Evolutionary conservation across 2,329 filamentous ascomycete species (phyloP).

Genomic region (Fusarium stilboides): DNA sequence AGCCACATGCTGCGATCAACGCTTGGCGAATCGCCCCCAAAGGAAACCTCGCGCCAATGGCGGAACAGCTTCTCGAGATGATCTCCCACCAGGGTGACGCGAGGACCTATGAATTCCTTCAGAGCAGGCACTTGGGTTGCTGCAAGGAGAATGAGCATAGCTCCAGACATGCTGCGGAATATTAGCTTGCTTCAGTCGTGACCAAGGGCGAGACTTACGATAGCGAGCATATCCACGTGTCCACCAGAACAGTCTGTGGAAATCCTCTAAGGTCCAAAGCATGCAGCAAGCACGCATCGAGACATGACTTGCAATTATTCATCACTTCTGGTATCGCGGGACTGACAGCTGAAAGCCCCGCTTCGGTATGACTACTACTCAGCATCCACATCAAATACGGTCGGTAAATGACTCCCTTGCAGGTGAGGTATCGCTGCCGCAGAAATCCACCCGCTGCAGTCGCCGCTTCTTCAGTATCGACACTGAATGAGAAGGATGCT

Average conservation of each 20-base stretch:
- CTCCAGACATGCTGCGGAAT: constrained; percentile 60
- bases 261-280: constrained; percentile 64
- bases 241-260: constrained; percentile 66
- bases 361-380: constrained; percentile 54
- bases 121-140: constrained; percentile 59
- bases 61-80: constrained; percentile 60
- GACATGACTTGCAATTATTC: constrained; percentile 60
- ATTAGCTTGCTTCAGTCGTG: rapidly evolving
- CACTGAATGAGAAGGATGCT: constrained; percentile 58
- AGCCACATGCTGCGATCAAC: constrained; percentile 63
- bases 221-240: constrained; percentile 69
- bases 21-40: constrained; percentile 60
- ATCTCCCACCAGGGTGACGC: constrained; percentile 58
- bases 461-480: constrained; percentile 50
- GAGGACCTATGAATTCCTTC: constrained; percentile 56
- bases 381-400: constrained; percentile 67
- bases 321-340: constrained; percentile 55
- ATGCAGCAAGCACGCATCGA: constrained; percentile 65
- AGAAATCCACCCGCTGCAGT: constrained; percentile 65
- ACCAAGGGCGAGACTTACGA: constrained; percentile 57
- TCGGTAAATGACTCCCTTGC: constrained; percentile 66
- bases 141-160: constrained; percentile 65
- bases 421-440: constrained; percentile 66
- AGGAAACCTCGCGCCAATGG: constrained; percentile 60
- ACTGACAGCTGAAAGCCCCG: constrained; percentile 44